Conservation (phyloP, 768 basidiomycete species). For the Termitomyces bulborhizus region DNA sequence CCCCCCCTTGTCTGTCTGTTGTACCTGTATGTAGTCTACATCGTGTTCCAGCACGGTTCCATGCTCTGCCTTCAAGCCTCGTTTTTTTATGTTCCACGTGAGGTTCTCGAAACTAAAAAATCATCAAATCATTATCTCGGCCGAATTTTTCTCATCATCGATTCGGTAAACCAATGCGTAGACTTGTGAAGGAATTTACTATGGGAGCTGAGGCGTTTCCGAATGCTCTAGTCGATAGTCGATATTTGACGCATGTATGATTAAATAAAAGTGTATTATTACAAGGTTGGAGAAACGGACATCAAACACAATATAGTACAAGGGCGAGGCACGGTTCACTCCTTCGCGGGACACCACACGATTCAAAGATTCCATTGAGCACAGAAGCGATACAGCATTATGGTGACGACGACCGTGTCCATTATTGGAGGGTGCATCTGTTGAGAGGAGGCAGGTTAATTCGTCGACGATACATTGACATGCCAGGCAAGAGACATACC, state of each 20-base stretch:
- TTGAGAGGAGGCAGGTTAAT: constrained; percentile 17
- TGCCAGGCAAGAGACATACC: constrained; percentile 37
- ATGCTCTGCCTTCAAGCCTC: constrained; percentile 20
- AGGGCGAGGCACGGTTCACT: background rate
- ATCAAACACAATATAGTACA: constrained; percentile 1
- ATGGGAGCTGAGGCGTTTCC: background rate
- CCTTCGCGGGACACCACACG: background rate
- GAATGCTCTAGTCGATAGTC: background rate
- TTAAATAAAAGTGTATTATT: constrained; percentile 13
- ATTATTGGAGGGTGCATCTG: constrained; percentile 87
- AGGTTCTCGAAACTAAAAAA: constrained; percentile 1
- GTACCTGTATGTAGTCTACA: constrained; percentile 30
- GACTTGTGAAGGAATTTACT: background rate
- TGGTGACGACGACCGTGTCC: constrained; percentile 81
- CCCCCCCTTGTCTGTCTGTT: constrained; percentile 15
- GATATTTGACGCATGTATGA: constrained; percentile 7
- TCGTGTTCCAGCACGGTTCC: constrained; percentile 30
- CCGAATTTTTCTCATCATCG: constrained; percentile 17
- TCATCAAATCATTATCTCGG: constrained; percentile 17
- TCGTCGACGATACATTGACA: constrained; percentile 10
- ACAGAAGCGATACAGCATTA: constrained; percentile 82
- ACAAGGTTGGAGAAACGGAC: constrained; percentile 6
- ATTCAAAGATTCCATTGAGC: constrained; percentile 42
- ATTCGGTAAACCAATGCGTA: constrained; percentile 7
- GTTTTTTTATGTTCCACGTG: constrained; percentile 25